Base-by-base conservation (phyloP, 2,329 filamentous ascomycete species). In the Pestalotiopsis sp. region DNA sequence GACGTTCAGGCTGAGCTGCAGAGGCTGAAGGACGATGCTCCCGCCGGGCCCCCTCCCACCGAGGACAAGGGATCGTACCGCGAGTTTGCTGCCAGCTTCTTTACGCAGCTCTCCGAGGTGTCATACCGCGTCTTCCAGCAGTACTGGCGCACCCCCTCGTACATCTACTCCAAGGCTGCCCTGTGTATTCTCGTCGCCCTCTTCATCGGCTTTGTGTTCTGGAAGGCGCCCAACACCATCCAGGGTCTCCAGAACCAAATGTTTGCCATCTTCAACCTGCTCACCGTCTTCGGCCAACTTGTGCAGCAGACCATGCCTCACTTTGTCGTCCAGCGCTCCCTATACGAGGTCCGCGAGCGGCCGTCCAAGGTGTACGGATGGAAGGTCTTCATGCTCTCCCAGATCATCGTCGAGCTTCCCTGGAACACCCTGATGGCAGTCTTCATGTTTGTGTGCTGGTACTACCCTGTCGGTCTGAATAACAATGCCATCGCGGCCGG, bases 261-360 rank as follows among this genome's bases (percentile, higher is more conserved):
- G 84, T 96, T 96, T 77, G 85, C 88, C 75, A 90, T 94, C 70
- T 94, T 96, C 84, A 91, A 94, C 86, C 81, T 94, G 70, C 83
- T 91, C 68, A 94, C 90, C 59, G 89, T 96, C 76, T 96, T 96
- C 75, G 91, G 91, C 70, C 89, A 92, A 73, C 83, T 94, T 26
- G 86, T 90, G 2, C 90, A 93, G 75, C 91, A 93, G 74, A 90
- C 91, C 44, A 94, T 95, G 90, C 92, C 92, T 1, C 90, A 92
- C 71, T 94, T 97, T 71, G 89, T 94, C 71, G 89, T 90, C 30
- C 92, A 94, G 73, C 90, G 93, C 59, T 87, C 89, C 4, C 82
- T 96, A 0, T 96, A 95, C 78, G 93, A 96, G 79, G 91, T 91
- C 30, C 92, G 92, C 44, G 93, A 96, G 80, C 88, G 92, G 2